Conservation (phyloP, 163 green algal genomes). For the Coccomyxa subellipsoidea region DNA sequence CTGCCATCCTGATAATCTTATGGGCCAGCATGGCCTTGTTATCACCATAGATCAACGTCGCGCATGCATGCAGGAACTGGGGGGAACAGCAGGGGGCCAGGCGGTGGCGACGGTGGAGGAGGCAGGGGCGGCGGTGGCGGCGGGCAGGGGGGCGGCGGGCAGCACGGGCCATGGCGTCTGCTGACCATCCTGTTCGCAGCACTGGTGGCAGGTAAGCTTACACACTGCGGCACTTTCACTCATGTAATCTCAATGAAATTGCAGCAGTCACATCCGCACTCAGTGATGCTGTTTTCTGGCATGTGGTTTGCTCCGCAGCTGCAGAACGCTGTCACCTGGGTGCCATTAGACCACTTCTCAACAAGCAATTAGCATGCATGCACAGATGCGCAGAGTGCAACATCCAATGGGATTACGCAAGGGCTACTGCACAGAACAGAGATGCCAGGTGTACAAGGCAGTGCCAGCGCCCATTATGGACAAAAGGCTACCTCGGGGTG, state of each 20-base stretch:
- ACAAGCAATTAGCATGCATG: too few relatives aligned
- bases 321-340: not conserved
- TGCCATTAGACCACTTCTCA: too few relatives aligned
- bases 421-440: too few relatives aligned
- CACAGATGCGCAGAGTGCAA: too few relatives aligned
- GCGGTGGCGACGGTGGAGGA: not conserved
- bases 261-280: not conserved
- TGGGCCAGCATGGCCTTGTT: not conserved
- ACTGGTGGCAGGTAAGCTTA: not conserved
- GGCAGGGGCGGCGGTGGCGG: conserved; percentile 7
- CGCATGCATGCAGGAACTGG: not conserved
- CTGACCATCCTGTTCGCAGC: conserved; percentile 10
- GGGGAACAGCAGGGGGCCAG: not conserved
- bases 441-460: too few relatives aligned
- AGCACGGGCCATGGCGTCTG: not conserved
- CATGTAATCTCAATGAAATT: not conserved
- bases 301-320: not conserved
- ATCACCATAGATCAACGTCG: not conserved
- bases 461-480: too few relatives aligned
- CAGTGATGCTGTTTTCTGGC: not conserved
- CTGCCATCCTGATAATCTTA: not conserved
- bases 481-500: too few relatives aligned
- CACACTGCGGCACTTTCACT: not conserved
- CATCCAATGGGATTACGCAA: too few relatives aligned
- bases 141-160: not conserved